Percentiles rank a stretch among this genome's conserved stretches.
phyloP scores from a whole-genome alignment of 257 asterid genomes.

The Echium plantagineum region DNA sequence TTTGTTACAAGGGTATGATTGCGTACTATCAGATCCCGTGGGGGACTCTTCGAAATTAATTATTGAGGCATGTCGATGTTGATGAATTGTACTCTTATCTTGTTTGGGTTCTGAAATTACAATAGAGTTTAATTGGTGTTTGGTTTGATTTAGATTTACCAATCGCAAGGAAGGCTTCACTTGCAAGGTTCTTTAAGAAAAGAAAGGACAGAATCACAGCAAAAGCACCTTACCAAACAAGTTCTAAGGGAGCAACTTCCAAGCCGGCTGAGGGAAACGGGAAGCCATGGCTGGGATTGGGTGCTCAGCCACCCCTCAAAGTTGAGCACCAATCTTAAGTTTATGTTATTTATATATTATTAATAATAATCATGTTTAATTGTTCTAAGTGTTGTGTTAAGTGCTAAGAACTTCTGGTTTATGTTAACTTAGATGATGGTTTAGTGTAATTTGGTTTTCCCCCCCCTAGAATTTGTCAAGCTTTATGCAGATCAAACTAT shows the following conservation, averaged over 20 bases:
- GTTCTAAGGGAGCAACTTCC: constrained; percentile 6
- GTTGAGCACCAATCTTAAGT: constrained; percentile 10
- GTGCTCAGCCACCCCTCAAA: constrained; percentile 14
- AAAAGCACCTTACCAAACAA: constrained; percentile 21
- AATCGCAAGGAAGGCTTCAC: constrained; percentile 29
- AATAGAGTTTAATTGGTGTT: too few relatives aligned
- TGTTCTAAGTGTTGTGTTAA: too few relatives aligned
- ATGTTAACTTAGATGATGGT: too few relatives aligned
- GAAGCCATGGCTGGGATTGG: constrained; percentile 1
- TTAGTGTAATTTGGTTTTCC: not conserved
- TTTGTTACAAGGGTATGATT: too few relatives aligned
- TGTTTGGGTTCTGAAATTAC: too few relatives aligned
- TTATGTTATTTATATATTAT: too few relatives aligned
- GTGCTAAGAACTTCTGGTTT: too few relatives aligned
- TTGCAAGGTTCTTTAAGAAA: constrained; percentile 34
- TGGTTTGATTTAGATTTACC: constrained; percentile 22
- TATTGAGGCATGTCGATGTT: too few relatives aligned
- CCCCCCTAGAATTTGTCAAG: not conserved
- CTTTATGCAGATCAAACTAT: not conserved
- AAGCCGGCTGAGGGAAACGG: constrained; percentile 14
- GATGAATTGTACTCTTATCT: too few relatives aligned
- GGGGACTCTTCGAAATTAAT: too few relatives aligned
- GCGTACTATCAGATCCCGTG: too few relatives aligned
- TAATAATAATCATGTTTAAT: too few relatives aligned
- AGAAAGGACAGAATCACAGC: constrained; percentile 34